phyloP scores from a whole-genome alignment of 1,139 yeast genomes.

The Suhomyces choctaworum region DNA sequence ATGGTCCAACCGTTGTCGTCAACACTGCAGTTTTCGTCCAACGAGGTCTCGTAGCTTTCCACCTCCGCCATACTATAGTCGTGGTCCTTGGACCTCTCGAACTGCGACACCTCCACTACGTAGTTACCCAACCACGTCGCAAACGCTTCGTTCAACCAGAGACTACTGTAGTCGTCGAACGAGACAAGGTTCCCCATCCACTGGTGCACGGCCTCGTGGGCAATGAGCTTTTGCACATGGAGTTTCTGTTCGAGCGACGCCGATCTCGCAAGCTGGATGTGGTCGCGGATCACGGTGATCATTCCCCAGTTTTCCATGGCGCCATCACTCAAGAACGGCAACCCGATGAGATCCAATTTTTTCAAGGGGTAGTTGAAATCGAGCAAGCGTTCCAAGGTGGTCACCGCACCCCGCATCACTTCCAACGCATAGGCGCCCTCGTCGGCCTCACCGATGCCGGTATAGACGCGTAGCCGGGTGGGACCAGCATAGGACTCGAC shows the following conservation, averaged over 20 bases:
- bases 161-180: constrained; percentile 63
- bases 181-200: constrained; percentile 72
- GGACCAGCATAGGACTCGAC: constrained; percentile 19
- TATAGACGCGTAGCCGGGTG: constrained; percentile 49
- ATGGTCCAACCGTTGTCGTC: constrained; percentile 25
- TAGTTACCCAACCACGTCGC: constrained; percentile 68
- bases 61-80: constrained; percentile 37
- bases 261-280: constrained; percentile 31
- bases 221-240: constrained; percentile 53
- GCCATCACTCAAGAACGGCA: constrained; percentile 72
- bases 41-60: constrained; percentile 32
- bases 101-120: constrained; percentile 31
- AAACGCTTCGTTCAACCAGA: constrained; percentile 76
- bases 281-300: constrained; percentile 57
- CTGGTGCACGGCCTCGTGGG: constrained; percentile 75
- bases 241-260: constrained; percentile 21
- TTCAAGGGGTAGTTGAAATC: constrained; percentile 51
- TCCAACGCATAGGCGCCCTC: constrained; percentile 48
- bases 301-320: constrained; percentile 82
- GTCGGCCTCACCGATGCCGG: constrained; percentile 54
- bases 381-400: constrained; percentile 44
- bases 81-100: constrained; percentile 28
- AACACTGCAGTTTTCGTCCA: constrained; percentile 42
- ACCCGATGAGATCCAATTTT: constrained; percentile 63
- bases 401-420: constrained; percentile 47